Percentiles rank a stretch among this genome's conserved stretches.
These are phyloP conservation scores for Talaromyces funiculosus DNA, from an alignment of 2,329 filamentous ascomycete species.

Conservation along the genomic window DNA sequence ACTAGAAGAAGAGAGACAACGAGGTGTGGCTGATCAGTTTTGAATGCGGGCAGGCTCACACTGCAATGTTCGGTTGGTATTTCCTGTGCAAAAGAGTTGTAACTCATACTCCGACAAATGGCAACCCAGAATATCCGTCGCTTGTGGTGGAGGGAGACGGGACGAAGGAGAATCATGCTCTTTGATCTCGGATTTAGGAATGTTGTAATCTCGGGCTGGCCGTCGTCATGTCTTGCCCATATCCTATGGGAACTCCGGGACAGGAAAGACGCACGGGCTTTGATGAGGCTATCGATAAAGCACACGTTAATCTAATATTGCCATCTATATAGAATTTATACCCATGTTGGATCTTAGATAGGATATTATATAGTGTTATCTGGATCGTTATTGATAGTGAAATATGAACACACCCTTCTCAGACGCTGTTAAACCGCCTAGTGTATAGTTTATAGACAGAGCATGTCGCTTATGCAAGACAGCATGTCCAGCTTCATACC, in stretches of 20 bases:
- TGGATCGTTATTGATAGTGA: slow-evolving; percentile 50
- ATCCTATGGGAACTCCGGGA: neutral
- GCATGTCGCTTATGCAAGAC: slow-evolving; percentile 39
- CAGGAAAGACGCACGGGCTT: too few species aligned
- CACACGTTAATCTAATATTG: neutral
- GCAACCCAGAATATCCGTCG: neutral
- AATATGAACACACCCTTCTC: slow-evolving; percentile 55
- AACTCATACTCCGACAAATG: neutral
- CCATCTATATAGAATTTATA: neutral
- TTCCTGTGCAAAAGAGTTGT: neutral
- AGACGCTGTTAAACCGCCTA: too few species aligned
- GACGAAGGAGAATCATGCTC: too few species aligned
- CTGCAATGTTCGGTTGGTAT: neutral
- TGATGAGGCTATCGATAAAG: too few species aligned
- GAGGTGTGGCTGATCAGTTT: slow-evolving; percentile 9
- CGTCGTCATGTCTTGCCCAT: neutral
- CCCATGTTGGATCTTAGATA: neutral
- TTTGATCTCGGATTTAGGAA: neutral
- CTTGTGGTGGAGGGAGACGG: neutral
- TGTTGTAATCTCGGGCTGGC: neutral
- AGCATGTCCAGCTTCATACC: slow-evolving; percentile 52
- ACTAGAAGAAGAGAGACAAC: neutral
- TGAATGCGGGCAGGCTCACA: neutral
- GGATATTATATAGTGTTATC: slow-evolving; percentile 41
- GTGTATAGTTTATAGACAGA: slow-evolving; percentile 18